Percentiles rank a stretch among this genome's conserved stretches.
Evolutionary conservation across 306 rosid genomes (phyloP).

Genomic region (Comarum palustre): DNA sequence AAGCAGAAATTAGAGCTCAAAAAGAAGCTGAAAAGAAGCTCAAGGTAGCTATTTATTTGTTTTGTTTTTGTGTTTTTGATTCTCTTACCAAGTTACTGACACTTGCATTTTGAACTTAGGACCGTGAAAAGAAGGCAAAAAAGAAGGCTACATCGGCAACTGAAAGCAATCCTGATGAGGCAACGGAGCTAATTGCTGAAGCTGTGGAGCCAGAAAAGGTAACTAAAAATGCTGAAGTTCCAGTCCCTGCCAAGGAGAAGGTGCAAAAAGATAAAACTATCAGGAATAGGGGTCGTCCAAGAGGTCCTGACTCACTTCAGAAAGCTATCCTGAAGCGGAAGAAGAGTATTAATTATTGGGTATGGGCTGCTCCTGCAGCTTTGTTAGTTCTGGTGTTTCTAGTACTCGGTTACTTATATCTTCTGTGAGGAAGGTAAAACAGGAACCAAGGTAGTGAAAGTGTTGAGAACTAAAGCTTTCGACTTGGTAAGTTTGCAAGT

Average conservation of each 20-base stretch:
- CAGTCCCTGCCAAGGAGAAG: constrained; percentile 43
- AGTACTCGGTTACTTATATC: constrained; percentile 58
- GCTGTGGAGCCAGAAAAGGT: constrained; percentile 50
- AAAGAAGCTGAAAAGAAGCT: constrained; percentile 94
- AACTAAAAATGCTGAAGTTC: constrained; percentile 36
- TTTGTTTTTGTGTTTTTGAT: not conserved
- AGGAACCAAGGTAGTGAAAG: constrained; percentile 28
- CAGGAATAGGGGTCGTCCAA: constrained; percentile 50
- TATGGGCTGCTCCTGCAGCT: constrained; percentile 69
- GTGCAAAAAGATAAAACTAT: constrained; percentile 45
- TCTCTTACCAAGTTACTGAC: constrained; percentile 2
- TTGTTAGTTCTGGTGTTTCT: constrained; percentile 40
- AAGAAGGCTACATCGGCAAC: constrained; percentile 53
- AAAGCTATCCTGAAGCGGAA: constrained; percentile 69
- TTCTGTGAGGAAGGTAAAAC: constrained; percentile 28
- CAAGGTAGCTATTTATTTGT: constrained; percentile 44
- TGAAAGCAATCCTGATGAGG: constrained; percentile 44
- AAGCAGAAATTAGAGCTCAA: constrained; percentile 65
- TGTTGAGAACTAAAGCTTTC: constrained; percentile 37
- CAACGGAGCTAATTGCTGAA: constrained; percentile 37
- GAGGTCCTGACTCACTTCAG: constrained; percentile 47
- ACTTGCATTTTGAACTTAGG: constrained; percentile 43
- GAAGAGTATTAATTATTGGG: constrained; percentile 54
- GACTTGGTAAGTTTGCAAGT: constrained; percentile 17
- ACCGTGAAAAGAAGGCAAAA: constrained; percentile 85